These are phyloP conservation scores for Pseudogymnoascus sp. DNA, from an alignment of 2,329 filamentous ascomycete genomes.

Conservation along the genomic window DNA sequence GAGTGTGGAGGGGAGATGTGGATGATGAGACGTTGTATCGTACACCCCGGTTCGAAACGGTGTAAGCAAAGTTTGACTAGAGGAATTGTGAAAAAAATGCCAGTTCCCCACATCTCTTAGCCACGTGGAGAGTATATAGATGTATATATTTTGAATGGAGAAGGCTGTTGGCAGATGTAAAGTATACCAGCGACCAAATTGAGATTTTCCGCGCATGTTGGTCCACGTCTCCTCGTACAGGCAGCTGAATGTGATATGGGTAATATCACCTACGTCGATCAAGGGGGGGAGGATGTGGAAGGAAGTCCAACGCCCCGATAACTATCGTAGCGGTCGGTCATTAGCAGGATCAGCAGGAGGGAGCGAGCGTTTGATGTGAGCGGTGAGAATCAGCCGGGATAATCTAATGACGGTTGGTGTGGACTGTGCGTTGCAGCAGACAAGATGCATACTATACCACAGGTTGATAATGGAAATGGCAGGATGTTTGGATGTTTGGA, in stretches of 20 bases:
- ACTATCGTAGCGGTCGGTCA: not conserved
- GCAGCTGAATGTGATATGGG: not conserved
- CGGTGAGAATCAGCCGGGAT: constrained; percentile 3
- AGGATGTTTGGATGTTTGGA: constrained; percentile 3
- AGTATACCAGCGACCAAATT: not conserved
- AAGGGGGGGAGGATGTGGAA: not conserved
- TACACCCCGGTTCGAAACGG: not conserved
- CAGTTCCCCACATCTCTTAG: not conserved
- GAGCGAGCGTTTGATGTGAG: constrained; percentile 8
- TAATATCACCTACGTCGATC: not conserved
- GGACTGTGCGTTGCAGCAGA: constrained; percentile 5
- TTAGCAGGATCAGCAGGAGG: constrained; percentile 5
- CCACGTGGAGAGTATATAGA: not conserved
- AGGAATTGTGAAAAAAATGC: not conserved
- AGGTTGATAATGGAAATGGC: not conserved
- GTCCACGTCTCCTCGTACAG: not conserved
- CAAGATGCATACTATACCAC: not conserved
- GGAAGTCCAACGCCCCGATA: not conserved
- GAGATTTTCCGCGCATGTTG: not conserved
- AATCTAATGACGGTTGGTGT: not conserved
- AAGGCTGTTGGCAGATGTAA: not conserved
- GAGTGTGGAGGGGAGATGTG: not conserved
- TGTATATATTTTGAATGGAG: not conserved
- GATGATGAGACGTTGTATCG: constrained; percentile 1
- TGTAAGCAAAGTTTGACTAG: not conserved